Evolutionary conservation across 1,284 basidiomycete species (phyloP), one percentile per base, ranked within the genome.

Genomic region (Phellinidium pouzarii): DNA sequence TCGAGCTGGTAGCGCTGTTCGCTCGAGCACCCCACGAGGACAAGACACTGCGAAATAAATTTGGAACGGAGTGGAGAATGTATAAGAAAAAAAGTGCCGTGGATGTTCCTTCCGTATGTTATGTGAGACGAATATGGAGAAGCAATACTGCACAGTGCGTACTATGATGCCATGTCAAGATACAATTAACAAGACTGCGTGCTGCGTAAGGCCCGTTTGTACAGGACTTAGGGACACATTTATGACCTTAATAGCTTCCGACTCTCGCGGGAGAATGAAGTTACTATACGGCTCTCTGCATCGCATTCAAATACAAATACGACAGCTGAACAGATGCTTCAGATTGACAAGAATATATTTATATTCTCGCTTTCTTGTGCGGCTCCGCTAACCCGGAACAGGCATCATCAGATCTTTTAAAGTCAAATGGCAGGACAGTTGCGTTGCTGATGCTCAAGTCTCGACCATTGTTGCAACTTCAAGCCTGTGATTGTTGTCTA

Each of bases 61-160:
- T 58, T 46, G 52, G 54, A 34, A 41, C 34, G 17, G 41, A 46
- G 22, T 59, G 58, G 58, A 46, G 40, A 6, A 31, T 31, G 27
- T 59, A 57, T 31, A 44, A n/a, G 46, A n/a, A 41, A 26, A 5
- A 20, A 31, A n/a, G 58, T 59, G 19, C 53, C 56, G 12, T 58
- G 42, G 20, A 53, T 48, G 44, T 57, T 59, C 40, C 44, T 59
- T 37, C 58, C 55, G n/a, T 36, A 44, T 36, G 23, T 58, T 11
- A 46, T 54, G 8, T 53, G 25, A 48, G 17, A 25, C 9, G 17
- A 7, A 27, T 14, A 14, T 42, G 6, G 25, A 14, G 40, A 50
- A 6, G 9, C n/a, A 3, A 12, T 41, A 29, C 11, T 8, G 40
- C 26, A 37, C 19, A 23, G 23, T 38, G 36, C 37, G 37, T 40